phyloP scores from a whole-genome alignment of 129 eudicot species.

The Smallanthus sonchifolius region DNA sequence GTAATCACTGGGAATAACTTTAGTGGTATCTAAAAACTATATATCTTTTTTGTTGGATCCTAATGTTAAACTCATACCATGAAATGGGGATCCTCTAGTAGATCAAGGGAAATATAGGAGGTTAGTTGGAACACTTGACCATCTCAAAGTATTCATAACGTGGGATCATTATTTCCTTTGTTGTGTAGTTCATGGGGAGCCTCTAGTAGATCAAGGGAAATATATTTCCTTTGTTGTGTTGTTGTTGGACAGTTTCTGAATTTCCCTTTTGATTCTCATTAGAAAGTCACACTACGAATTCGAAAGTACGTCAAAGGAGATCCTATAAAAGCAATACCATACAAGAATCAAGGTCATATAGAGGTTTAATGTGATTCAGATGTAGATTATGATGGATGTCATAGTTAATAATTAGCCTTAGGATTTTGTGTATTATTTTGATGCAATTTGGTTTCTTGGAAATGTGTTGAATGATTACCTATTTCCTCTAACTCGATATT shows the following conservation, averaged over 20 bases:
- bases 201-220: too few species aligned
- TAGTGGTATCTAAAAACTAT: not conserved
- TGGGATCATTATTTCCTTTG: too few species aligned
- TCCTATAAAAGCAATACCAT: not conserved
- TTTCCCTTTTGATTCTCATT: not conserved
- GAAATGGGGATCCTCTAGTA: too few species aligned
- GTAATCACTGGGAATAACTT: not conserved
- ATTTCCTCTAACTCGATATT: not conserved
- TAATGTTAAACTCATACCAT: too few species aligned
- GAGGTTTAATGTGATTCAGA: not conserved
- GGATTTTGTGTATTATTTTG: not conserved
- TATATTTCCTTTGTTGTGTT: too few species aligned
- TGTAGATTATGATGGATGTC: not conserved
- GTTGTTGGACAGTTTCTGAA: not conserved
- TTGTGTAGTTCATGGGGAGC: too few species aligned
- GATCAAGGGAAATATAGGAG: too few species aligned
- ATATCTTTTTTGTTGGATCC: not conserved
- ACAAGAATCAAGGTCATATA: not conserved
- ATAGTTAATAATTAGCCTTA: not conserved
- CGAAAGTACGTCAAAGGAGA: not conserved
- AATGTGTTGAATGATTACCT: not conserved
- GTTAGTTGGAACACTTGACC: too few species aligned
- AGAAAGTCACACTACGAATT: not conserved
- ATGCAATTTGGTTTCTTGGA: not conserved
- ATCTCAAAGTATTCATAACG: too few species aligned